Conservation (phyloP, 148 eudicot genomes). For the Arctostaphylos glauca region DNA sequence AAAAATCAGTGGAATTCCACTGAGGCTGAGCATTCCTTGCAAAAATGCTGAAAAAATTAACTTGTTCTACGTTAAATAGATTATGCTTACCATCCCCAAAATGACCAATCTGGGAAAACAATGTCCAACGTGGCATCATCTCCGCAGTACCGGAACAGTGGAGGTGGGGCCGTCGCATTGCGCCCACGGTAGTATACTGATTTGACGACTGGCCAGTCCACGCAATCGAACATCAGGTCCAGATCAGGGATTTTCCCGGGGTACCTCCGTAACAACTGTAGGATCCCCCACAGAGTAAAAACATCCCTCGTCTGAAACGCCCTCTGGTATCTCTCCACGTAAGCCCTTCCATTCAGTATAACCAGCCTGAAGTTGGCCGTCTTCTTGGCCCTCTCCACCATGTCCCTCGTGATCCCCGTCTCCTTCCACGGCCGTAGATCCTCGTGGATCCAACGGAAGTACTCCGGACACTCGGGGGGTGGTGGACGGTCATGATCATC, state of each 20-base stretch:
- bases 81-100: too few relatives aligned
- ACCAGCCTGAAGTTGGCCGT: constrained; percentile 74
- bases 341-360: constrained; percentile 63
- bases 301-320: constrained; percentile 67
- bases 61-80: too few relatives aligned
- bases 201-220: constrained; percentile 60
- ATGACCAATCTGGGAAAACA: too few relatives aligned
- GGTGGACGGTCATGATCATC: constrained; percentile 31
- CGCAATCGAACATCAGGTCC: constrained; percentile 83
- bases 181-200: constrained; percentile 19
- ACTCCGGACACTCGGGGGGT: constrained; percentile 58
- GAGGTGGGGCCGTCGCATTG: constrained; percentile 52
- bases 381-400: constrained; percentile 54
- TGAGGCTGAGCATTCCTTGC: too few relatives aligned
- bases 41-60: too few relatives aligned
- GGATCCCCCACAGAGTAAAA: constrained; percentile 81
- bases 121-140: constrained; percentile 62
- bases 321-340: constrained; percentile 48
- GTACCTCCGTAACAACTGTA: constrained; percentile 71
- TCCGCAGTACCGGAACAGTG: constrained; percentile 74
- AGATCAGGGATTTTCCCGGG: constrained; percentile 84
- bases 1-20: too few relatives aligned
- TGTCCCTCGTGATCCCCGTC: constrained; percentile 62
- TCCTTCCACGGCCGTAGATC: constrained; percentile 75
- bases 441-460: constrained; percentile 81